A percentile compares a stretch with the other conserved stretches of the same genome.
These are phyloP conservation scores for Cephaloascus albidus DNA, from an alignment of 805 yeast genomes.

Conservation along the genomic window DNA sequence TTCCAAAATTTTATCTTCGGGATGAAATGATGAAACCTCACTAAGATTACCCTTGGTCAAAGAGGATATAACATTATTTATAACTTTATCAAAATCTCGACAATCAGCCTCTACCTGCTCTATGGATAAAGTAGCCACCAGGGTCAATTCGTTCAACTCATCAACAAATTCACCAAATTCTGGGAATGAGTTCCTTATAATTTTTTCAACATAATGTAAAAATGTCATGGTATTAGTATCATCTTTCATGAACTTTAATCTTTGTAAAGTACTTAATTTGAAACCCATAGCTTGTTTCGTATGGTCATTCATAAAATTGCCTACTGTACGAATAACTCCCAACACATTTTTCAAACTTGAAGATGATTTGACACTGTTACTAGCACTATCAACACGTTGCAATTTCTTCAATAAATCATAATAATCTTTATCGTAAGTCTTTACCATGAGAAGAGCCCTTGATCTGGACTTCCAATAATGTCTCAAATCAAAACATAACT, in stretches of 20 bases:
- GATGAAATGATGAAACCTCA: conserved; percentile 71
- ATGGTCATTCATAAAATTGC: conserved; percentile 94
- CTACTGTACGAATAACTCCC: conserved; percentile 81
- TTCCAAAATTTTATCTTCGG: conserved; percentile 61
- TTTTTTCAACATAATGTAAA: conserved; percentile 84
- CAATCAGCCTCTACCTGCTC: conserved; percentile 79
- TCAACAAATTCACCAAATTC: conserved; percentile 66
- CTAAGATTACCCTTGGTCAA: conserved; percentile 79
- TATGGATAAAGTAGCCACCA: conserved; percentile 65
- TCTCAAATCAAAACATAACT: conserved; percentile 72
- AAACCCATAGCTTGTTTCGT: conserved; percentile 91
- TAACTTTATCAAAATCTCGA: conserved; percentile 44
- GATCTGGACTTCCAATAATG: conserved; percentile 91
- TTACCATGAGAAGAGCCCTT: conserved; percentile 65
- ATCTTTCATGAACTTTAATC: conserved; percentile 86
- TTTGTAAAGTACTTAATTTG: conserved; percentile 78
- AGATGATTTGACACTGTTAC: conserved; percentile 55
- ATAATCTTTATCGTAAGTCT: conserved; percentile 73
- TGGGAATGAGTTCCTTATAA: conserved; percentile 79
- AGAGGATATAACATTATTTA: conserved; percentile 66
- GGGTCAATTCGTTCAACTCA: conserved; percentile 50
- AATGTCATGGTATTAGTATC: conserved; percentile 81
- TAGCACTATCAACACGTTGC: conserved; percentile 64
- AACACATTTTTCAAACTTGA: conserved; percentile 62
- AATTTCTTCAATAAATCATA: conserved; percentile 60